Conservation (phyloP, 441 rosid genomes). For the Capsella rubella region DNA sequence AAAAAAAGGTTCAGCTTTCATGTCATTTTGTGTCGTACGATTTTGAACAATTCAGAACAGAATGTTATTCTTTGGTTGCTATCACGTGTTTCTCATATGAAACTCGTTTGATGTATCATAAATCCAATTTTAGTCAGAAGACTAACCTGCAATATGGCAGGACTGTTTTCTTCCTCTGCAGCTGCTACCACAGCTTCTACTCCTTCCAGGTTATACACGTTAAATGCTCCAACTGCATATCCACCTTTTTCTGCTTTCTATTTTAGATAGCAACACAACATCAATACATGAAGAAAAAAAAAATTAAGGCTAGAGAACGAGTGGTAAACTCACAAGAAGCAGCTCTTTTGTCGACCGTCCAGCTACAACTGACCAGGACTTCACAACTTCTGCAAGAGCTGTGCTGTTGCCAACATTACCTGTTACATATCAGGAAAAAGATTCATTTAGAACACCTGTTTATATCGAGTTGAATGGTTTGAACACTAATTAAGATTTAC, state of each 20-base stretch:
- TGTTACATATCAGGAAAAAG: constrained; percentile 33
- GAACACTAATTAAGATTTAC: constrained; percentile 49
- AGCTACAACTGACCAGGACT: constrained; percentile 82
- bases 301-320: constrained; percentile 20
- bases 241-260: constrained; percentile 89
- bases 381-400: constrained; percentile 87
- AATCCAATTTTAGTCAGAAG: constrained; percentile 6
- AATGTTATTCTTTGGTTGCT: constrained; percentile 6
- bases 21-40: background rate
- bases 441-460: background rate
- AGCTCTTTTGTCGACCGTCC: constrained; percentile 74
- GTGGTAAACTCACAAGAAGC: constrained; percentile 67
- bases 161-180: constrained; percentile 92
- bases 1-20: background rate
- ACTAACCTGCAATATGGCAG: constrained; percentile 93
- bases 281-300: constrained; percentile 41
- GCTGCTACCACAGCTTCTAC: constrained; percentile 94
- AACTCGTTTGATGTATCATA: constrained; percentile 13
- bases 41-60: background rate
- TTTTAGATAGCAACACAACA: constrained; percentile 33
- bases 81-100: constrained; percentile 20
- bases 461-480: constrained; percentile 20
- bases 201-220: constrained; percentile 96
- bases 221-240: constrained; percentile 98
- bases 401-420: constrained; percentile 92